Evolutionary conservation across 1,284 basidiomycete genomes (phyloP).

Genomic region (Cerioporus squamosus): DNA sequence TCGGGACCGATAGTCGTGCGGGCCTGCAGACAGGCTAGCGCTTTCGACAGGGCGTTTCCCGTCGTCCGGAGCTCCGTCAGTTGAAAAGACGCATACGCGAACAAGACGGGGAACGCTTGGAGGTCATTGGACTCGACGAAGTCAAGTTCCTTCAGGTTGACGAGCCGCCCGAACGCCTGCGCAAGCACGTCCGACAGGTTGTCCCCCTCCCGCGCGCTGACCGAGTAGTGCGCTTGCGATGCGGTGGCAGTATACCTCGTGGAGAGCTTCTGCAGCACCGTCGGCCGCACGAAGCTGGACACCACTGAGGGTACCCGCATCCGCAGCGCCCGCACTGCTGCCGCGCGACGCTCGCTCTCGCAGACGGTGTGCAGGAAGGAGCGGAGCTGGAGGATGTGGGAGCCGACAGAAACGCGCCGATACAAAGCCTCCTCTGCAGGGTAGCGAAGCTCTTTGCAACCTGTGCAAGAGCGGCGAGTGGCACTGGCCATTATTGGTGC

Average conservation of each 20-base stretch:
- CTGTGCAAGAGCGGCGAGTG: too few relatives aligned
- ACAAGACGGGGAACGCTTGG: neutral
- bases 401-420: neutral
- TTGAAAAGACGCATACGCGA: neutral
- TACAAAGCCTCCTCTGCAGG: neutral
- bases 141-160: neutral
- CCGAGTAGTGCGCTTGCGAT: neutral
- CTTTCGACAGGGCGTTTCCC: neutral
- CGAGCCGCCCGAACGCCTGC: neutral
- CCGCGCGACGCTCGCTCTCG: neutral
- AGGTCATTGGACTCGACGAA: neutral
- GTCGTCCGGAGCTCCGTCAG: neutral
- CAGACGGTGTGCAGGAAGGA: neutral
- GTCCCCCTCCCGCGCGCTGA: too few relatives aligned
- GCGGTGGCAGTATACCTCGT: neutral
- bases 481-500: too few relatives aligned
- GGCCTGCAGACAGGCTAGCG: neutral
- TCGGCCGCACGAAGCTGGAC: too few relatives aligned
- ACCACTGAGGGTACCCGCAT: neutral
- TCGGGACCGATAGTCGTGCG: too few relatives aligned
- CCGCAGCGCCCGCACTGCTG: neutral
- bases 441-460: neutral
- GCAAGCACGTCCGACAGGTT: neutral
- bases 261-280: too few relatives aligned
- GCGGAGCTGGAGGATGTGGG: neutral